These are phyloP conservation scores for Mucor mucedo DNA, from an alignment of 371 early-diverging fungal genomes.

Conservation along the genomic window DNA sequence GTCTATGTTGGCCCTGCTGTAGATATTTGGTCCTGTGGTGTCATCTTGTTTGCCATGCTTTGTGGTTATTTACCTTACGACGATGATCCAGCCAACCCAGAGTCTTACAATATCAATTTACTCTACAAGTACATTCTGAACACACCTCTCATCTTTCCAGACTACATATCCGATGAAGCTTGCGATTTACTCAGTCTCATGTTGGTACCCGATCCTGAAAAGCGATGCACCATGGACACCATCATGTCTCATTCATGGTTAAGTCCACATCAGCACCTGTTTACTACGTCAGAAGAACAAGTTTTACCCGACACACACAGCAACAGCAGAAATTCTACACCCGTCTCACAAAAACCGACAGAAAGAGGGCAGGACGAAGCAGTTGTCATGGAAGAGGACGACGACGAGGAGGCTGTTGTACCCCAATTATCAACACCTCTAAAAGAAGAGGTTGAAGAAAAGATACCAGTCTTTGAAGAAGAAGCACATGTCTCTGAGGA, in stretches of 20 bases:
- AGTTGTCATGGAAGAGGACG: slow-evolving; percentile 19
- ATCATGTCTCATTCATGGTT: slow-evolving; percentile 88
- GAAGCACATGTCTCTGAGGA: neutral
- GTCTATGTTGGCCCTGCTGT: slow-evolving; percentile 97
- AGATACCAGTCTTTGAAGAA: neutral
- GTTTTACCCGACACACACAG: neutral
- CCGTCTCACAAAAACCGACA: no score
- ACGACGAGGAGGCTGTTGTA: slow-evolving; percentile 7
- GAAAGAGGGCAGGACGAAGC: neutral
- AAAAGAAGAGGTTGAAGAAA: slow-evolving; percentile 4
- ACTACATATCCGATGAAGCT: slow-evolving; percentile 83
- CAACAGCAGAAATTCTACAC: no score
- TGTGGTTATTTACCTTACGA: slow-evolving; percentile 99
- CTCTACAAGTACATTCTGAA: slow-evolving; percentile 95
- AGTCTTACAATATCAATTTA: slow-evolving; percentile 94
- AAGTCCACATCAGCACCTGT: slow-evolving; percentile 36
- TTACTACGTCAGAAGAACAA: slow-evolving; percentile 6
- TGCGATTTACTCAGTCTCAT: slow-evolving; percentile 86
- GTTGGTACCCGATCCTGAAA: slow-evolving; percentile 89
- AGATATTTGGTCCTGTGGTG: slow-evolving; percentile 97
- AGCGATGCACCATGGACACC: slow-evolving; percentile 84
- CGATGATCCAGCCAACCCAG: slow-evolving; percentile 97
- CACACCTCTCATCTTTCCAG: slow-evolving; percentile 89
- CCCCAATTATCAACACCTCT: slow-evolving; percentile 8
- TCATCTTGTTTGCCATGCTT: slow-evolving; percentile 96